Evolutionary conservation across 225 moss, liverwort and hornwort species (phyloP), one percentile per base, ranked within the genome.

Genomic region (Polytrichum commune): DNA sequence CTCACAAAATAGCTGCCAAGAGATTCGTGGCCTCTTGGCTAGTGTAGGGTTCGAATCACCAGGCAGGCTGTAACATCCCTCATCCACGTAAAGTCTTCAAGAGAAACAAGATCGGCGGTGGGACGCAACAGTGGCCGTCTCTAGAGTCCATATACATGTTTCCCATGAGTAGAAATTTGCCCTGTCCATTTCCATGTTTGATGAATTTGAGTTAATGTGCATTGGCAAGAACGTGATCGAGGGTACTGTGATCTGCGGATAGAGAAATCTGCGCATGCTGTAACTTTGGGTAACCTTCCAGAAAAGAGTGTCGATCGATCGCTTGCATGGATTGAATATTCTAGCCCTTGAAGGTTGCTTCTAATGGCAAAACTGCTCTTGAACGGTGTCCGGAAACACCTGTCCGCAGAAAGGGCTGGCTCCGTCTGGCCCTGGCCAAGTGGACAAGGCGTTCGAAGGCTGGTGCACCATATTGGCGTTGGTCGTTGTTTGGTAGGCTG

Each of bases 301-400:
- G n/a, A 68, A 29, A 64, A 33, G 22, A 69, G 78, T 23, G 4
- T 46, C 46, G 46, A 46, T 16, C 4, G 46, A 46, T 13, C 16
- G 46, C 46, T 46, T 46, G 46, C 46, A 46, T 46, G 3, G 46
- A 46, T 13, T 46, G 46, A 46, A 46, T 46, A 13, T 46, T 46
- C 46, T 46, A 13, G 46, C 46, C 46, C 33, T 65, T 28, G 1
- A 27, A 23, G 33, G 29, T 19, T 55, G 22, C 3, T 60, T 18
- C 66, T 76, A 87, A 76, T 87, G 83, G 67, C 86, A 87, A 81
- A 87, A 87, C 78, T 87, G 86, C 81, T 83, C 83, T 73, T 83
- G 86, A 22, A 70, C 66, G 3, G 83, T 67, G 72, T 87, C 86
- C 62, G 71, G 69, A 60, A 86, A 74, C 61, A 73, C 55, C 69